Conservation (phyloP, 192 early-diverging fungal species). For the Backusella parvicylindrica region DNA sequence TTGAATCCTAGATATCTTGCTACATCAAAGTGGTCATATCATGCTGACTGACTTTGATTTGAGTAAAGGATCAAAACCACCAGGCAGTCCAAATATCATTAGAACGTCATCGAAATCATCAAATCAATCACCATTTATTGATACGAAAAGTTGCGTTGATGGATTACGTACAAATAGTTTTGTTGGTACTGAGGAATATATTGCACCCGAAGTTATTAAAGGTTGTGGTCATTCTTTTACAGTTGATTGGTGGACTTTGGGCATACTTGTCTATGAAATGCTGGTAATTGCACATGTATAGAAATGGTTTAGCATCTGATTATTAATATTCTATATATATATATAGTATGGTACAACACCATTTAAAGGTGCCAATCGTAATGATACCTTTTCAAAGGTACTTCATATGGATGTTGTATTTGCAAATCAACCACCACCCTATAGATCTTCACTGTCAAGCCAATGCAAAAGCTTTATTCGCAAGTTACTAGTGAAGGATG, state of each 20-base stretch:
- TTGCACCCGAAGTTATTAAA: slow-evolving; percentile 98
- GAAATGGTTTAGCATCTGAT: not conserved
- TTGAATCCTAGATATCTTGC: slow-evolving; percentile 63
- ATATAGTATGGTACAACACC: slow-evolving; percentile 88
- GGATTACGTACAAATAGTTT: slow-evolving; percentile 93
- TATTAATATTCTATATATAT: not conserved
- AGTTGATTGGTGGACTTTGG: slow-evolving; percentile 99
- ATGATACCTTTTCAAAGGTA: slow-evolving; percentile 87
- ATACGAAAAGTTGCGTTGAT: slow-evolving; percentile 87
- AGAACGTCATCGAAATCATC: slow-evolving; percentile 45
- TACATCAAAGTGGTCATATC: slow-evolving; percentile 95
- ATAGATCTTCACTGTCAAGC: slow-evolving; percentile 2
- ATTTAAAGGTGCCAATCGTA: slow-evolving; percentile 92
- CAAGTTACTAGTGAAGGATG: slow-evolving; percentile 87
- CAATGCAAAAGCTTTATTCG: slow-evolving; percentile 75
- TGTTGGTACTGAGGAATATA: slow-evolving; percentile 99
- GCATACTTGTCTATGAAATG: slow-evolving; percentile 98
- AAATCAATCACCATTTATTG: slow-evolving; percentile 67
- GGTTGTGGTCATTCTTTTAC: slow-evolving; percentile 90
- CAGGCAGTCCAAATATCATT: slow-evolving; percentile 70
- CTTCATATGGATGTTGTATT: slow-evolving; percentile 79
- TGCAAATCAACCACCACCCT: slow-evolving; percentile 37
- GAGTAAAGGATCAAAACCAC: slow-evolving; percentile 86
- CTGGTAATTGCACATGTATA: slow-evolving; percentile 44
- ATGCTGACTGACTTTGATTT: slow-evolving; percentile 99